A percentile compares a stretch with the other conserved stretches of the same genome.
Evolutionary conservation across 768 basidiomycete species (phyloP).

Genomic region (Gloeophyllum trabeum): DNA sequence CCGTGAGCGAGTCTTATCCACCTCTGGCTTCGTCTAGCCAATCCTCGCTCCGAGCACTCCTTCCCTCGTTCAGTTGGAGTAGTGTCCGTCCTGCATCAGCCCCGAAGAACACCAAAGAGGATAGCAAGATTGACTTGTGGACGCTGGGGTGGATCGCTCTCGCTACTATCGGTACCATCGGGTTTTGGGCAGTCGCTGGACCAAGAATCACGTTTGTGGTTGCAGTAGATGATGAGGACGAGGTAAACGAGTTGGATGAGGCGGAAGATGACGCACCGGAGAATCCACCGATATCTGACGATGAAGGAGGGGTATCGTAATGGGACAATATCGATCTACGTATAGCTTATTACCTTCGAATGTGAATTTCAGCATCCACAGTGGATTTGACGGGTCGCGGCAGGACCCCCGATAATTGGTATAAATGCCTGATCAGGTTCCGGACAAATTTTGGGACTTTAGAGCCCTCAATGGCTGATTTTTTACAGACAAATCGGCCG

Average conservation of each 20-base stretch:
- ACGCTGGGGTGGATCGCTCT: slow-evolving; percentile 44
- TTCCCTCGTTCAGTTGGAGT: slow-evolving; percentile 8
- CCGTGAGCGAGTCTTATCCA: slow-evolving; percentile 12
- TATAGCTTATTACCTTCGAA: too few relatives aligned
- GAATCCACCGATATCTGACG: too few relatives aligned
- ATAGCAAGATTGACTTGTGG: slow-evolving; percentile 33
- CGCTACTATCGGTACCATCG: slow-evolving; percentile 27
- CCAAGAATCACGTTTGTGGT: background rate
- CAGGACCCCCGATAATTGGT: too few relatives aligned
- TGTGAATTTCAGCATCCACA: too few relatives aligned
- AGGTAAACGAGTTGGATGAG: background rate
- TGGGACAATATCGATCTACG: too few relatives aligned
- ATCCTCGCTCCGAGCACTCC: slow-evolving; percentile 26
- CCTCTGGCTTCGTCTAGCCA: slow-evolving; percentile 4
- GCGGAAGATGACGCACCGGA: background rate
- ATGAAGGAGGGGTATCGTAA: too few relatives aligned
- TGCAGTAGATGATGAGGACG: background rate
- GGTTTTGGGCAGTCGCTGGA: slow-evolving; percentile 4
- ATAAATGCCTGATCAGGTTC: too few relatives aligned
- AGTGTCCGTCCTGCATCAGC: background rate
- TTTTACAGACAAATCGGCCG: too few relatives aligned
- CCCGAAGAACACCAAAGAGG: slow-evolving; percentile 24
- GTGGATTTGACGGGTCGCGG: too few relatives aligned
- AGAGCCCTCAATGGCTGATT: too few relatives aligned
- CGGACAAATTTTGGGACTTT: too few relatives aligned